Evolutionary conservation across 2,329 filamentous ascomycete species (phyloP), one percentile per base, ranked within the genome.

Genomic region (Huntiella moniliformis): DNA sequence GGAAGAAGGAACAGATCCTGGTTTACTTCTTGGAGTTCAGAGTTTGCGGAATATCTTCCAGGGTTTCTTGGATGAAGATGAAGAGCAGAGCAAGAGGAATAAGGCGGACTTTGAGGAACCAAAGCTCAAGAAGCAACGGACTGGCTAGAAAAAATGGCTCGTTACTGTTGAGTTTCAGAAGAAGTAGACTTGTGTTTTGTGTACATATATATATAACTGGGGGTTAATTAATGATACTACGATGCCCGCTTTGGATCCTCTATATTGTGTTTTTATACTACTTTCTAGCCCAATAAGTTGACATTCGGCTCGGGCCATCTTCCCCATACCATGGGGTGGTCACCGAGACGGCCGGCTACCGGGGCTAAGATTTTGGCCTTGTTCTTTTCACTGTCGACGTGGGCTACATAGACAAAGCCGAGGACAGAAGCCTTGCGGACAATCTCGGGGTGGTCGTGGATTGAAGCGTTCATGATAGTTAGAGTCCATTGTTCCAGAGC

Each of bases 351-450:
- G 2, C 86, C 86, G 44, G 82, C 82, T 51, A 94, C 77, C 1
- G 91, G 91, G 13, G 83, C 79, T 49, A 98, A 64, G 15, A 96
- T 67, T 56, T 83, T 81, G 31, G 95, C 68, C 58, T 82, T 82
- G 53, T 77, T 77, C 60, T 82, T 82, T 54, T 81, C 79, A 56
- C 84, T 82, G 56, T 98, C 87, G 3, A 96, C 84, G 51, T 94
- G 84, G 1, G 84, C 80, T 12, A 96, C 82, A 56, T 94, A 95
- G 28, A 95, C 72, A 56, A 93, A 98, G 0, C 91, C 91, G 71
- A 92, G 81, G 28, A 96, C 78, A 47, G 79, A 81, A 5, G 86
- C 77, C 54, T 87, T 80, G 10, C 84, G 73, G 38, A 96, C 77
- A 1, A 74, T 71, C 41, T 83, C 77, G 5, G 80, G 71, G 1